Evolutionary conservation across 2,329 filamentous ascomycete species (phyloP), one percentile per base, ranked within the genome.

Genomic region (Hypoxylon sp.): DNA sequence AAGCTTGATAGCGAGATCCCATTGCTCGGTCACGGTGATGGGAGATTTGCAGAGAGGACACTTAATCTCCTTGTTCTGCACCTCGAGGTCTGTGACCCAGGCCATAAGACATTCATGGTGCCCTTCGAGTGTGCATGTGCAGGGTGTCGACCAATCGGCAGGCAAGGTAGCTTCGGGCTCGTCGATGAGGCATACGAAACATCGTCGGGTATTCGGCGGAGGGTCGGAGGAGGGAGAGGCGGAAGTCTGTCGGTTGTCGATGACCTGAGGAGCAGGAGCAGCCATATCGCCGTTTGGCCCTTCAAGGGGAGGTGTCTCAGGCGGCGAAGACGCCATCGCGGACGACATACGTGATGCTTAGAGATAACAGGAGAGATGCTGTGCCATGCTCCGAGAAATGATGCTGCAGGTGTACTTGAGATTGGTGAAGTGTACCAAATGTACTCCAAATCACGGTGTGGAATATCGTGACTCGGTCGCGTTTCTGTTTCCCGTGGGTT

Each of bases 81-180:
- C 82, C 79, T 97, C 93, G 75, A 93, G 87, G 75, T 97, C 93
- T n/a, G 92, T 91, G 16, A 98, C 91, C 94, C 94, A 99, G 73
- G 93, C 91, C 38, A 98, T 84, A 70, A 98, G 85, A 44, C 75
- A 77, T 76, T 89, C 87, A 77, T 98, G 93, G 77, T 99, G 96
- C 1, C 94, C 96, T 59, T 92, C 92, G 38, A 99, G 84, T 11
- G 92, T 93, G 79, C 96, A 99, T 0, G 91, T 91, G 76, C 96
- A 99, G 1, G 96, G 94, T 57, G 91, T 92, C 45, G 93, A 89
- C 95, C 96, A 99, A 57, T 81, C 78, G 46, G 79, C 76, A 3
- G 84, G 82, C 7, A 82, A 74, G 18, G 80, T 77, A 8, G 76
- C 78, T 38, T 87, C 83, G 24, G 80, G 80, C 67, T 88, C 81